Conservation (phyloP, 2,329 filamentous ascomycete genomes). For the Trichoderma polysporum region DNA sequence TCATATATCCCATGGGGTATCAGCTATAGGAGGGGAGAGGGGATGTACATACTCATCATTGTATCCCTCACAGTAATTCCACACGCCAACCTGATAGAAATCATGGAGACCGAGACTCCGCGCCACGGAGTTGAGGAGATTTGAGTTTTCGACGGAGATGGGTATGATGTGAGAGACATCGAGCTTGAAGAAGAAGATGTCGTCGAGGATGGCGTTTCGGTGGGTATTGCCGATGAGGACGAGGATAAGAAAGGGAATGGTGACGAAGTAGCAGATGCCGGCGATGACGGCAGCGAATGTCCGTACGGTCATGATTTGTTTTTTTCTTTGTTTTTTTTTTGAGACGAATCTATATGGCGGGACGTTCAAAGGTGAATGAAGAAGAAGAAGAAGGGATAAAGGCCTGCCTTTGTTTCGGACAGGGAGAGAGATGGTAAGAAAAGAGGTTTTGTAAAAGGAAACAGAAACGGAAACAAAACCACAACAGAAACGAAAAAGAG, state of each 20-base stretch:
- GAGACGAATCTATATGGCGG: not conserved
- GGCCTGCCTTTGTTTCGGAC: not conserved
- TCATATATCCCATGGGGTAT: not conserved
- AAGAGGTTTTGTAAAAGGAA: not conserved
- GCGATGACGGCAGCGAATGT: constrained; percentile 63
- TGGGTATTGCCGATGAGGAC: constrained; percentile 74
- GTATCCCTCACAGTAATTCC: constrained; percentile 91
- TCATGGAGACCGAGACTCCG: constrained; percentile 85
- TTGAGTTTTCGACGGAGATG: constrained; percentile 65
- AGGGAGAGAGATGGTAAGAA: not conserved
- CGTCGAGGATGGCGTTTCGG: constrained; percentile 58
- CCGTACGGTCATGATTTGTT: constrained; percentile 37
- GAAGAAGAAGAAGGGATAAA: not conserved
- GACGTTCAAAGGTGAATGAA: not conserved
- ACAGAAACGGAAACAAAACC: not conserved
- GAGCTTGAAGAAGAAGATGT: constrained; percentile 82
- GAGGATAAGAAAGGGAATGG: constrained; percentile 76
- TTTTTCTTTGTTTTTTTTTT: not conserved
- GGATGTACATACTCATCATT: constrained; percentile 51
- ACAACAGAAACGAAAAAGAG: not conserved
- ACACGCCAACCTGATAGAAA: constrained; percentile 90
- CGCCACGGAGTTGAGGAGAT: constrained; percentile 83
- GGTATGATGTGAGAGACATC: constrained; percentile 81
- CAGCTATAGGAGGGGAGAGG: not conserved
- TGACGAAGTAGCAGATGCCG: constrained; percentile 68